A percentile compares a stretch with the other conserved stretches of the same genome.
phyloP scores from a whole-genome alignment of 257 asterid genomes.

The Solanum bulbocastanum region DNA sequence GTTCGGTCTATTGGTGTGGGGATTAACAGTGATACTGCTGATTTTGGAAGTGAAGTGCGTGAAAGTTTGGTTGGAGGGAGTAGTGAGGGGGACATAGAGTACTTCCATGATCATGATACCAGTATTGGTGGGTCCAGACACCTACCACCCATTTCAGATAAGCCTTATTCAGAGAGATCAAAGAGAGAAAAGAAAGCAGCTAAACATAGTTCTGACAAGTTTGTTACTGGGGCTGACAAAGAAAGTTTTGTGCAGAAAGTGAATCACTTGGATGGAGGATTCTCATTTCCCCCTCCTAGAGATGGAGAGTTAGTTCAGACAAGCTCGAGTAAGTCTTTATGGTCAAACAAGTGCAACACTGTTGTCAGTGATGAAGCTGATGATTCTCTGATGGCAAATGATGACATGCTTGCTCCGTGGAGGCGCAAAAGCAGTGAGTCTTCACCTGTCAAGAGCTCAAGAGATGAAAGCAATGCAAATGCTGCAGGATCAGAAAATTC shows the following conservation, averaged over 20 bases:
- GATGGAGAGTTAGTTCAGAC: slow-evolving; percentile 53
- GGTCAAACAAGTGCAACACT: slow-evolving; percentile 56
- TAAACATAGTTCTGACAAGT: slow-evolving; percentile 38
- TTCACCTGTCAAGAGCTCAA: slow-evolving; percentile 58
- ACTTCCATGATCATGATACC: slow-evolving; percentile 50
- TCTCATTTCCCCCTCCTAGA: slow-evolving; percentile 92
- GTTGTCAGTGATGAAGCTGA: slow-evolving; percentile 41
- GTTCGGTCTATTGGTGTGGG: slow-evolving; percentile 99
- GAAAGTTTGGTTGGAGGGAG: slow-evolving; percentile 91
- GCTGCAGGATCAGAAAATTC: slow-evolving; percentile 65
- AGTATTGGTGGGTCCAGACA: slow-evolving; percentile 33
- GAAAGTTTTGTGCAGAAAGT: slow-evolving; percentile 25
- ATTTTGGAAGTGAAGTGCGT: slow-evolving; percentile 79
- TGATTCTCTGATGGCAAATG: slow-evolving; percentile 38
- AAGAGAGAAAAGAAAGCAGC: slow-evolving; percentile 33
- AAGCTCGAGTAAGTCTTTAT: slow-evolving; percentile 43
- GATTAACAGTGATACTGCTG: slow-evolving; percentile 89
- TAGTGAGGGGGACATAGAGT: slow-evolving; percentile 81
- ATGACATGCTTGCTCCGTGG: slow-evolving; percentile 62
- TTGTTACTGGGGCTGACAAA: slow-evolving; percentile 33
- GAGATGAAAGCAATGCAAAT: slow-evolving; percentile 42
- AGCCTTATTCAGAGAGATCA: slow-evolving; percentile 30
- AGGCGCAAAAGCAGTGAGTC: slow-evolving; percentile 62
- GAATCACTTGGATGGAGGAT: slow-evolving; percentile 56
- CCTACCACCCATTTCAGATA: slow-evolving; percentile 30